phyloP scores from a whole-genome alignment of 805 yeast genomes.

The Candida mattraensis region DNA sequence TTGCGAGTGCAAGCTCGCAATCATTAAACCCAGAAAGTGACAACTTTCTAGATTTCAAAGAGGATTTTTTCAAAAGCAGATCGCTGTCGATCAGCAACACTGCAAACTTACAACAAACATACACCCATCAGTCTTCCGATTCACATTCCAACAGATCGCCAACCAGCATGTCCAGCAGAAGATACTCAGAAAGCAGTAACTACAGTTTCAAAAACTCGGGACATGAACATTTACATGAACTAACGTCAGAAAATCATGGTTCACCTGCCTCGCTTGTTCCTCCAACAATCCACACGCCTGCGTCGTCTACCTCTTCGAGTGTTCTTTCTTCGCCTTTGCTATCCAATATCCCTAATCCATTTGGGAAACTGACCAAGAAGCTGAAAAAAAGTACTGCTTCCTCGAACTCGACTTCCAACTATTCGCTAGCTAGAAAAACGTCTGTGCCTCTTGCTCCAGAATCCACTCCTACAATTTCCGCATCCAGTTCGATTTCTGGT shows the following conservation, averaged over 20 bases:
- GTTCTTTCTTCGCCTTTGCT: slow-evolving; percentile 8
- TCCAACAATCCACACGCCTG: slow-evolving; percentile 4
- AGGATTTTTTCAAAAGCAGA: slow-evolving; percentile 19
- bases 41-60: slow-evolving; percentile 21
- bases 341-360: slow-evolving; percentile 12
- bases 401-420: slow-evolving; percentile 11
- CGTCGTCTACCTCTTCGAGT: slow-evolving; percentile 10
- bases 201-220: slow-evolving; percentile 6
- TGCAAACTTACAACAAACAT: slow-evolving; percentile 1
- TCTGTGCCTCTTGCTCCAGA: slow-evolving; percentile 5
- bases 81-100: slow-evolving; percentile 15
- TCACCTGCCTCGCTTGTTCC: too few species aligned
- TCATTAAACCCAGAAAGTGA: slow-evolving; percentile 3
- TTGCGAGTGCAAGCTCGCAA: background rate
- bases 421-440: slow-evolving; percentile 9
- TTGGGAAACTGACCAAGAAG: slow-evolving; percentile 16
- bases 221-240: slow-evolving; percentile 1
- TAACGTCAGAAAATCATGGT: too few species aligned
- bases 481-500: slow-evolving; percentile 10
- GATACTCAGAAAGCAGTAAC: slow-evolving; percentile 10
- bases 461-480: slow-evolving; percentile 6
- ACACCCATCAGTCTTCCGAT: slow-evolving; percentile 6
- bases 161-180: slow-evolving; percentile 6
- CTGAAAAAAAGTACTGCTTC: slow-evolving; percentile 13
- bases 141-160: slow-evolving; percentile 12